These are phyloP conservation scores for Penicillium malachiteum DNA, from an alignment of 495 filamentous ascomycete species.

Conservation along the genomic window DNA sequence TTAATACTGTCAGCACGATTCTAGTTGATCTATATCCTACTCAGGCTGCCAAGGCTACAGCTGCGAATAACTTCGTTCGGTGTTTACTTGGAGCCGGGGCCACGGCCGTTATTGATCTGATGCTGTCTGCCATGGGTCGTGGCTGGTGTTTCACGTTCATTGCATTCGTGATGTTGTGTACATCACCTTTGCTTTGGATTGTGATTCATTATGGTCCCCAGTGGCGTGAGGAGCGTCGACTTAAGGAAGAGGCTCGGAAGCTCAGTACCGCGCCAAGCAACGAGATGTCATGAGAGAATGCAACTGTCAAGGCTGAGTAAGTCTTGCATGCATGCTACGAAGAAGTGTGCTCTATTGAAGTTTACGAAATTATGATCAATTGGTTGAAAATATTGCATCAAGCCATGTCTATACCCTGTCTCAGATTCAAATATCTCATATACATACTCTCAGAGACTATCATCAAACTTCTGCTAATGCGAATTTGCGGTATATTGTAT, in stretches of 20 bases:
- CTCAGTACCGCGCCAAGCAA: background rate
- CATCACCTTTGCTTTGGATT: slow-evolving; percentile 52
- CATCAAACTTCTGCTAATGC: slow-evolving; percentile 3
- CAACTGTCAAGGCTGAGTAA: background rate
- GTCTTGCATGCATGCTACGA: background rate
- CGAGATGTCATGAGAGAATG: slow-evolving; percentile 3
- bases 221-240: slow-evolving; percentile 48
- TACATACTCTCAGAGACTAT: slow-evolving; percentile 2
- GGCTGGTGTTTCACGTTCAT: slow-evolving; percentile 73
- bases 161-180: slow-evolving; percentile 50
- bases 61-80: slow-evolving; percentile 67
- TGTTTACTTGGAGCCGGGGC: slow-evolving; percentile 67
- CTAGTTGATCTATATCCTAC: slow-evolving; percentile 65
- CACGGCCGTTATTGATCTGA: slow-evolving; percentile 63
- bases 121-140: slow-evolving; percentile 62
- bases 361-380: too few species aligned
- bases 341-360: too few species aligned
- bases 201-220: slow-evolving; percentile 43
- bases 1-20: slow-evolving; percentile 58
- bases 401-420: slow-evolving; percentile 4
- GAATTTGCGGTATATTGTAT: background rate
- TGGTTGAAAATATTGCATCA: background rate
- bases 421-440: background rate
- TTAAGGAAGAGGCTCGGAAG: slow-evolving; percentile 20
- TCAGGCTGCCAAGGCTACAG: slow-evolving; percentile 62